phyloP scores from a whole-genome alignment of 2,329 filamentous ascomycete species.

The Ploettnerulaceae sp. region DNA sequence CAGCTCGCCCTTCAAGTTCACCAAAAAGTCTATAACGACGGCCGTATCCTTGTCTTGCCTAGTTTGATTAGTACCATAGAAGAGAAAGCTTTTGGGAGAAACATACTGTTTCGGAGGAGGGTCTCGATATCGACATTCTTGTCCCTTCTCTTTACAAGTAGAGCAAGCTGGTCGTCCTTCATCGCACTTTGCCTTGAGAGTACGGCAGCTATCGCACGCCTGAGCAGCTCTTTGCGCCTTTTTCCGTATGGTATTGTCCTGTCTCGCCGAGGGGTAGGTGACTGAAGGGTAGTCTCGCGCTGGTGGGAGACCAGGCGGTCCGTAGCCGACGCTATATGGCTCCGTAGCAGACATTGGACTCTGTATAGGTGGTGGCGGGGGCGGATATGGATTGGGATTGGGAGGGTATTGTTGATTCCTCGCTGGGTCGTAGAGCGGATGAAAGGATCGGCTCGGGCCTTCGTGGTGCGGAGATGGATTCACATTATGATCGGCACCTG shows the following conservation, averaged over 20 bases:
- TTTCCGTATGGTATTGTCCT: conserved; percentile 19
- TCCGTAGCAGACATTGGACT: conserved; percentile 30
- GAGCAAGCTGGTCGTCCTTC: conserved; percentile 73
- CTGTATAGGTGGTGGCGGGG: conserved; percentile 22
- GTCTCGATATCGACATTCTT: conserved; percentile 84
- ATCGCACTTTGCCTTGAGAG: conserved; percentile 87
- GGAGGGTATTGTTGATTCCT: conserved; percentile 16
- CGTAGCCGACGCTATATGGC: conserved; percentile 22
- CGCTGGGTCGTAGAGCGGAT: conserved; percentile 24
- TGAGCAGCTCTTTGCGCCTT: conserved; percentile 40
- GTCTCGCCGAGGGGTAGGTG: conserved; percentile 21
- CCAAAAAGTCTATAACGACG: conserved; percentile 51
- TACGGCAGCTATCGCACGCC: conserved; percentile 87
- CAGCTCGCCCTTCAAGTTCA: conserved; percentile 18
- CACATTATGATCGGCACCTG: conserved; percentile 28
- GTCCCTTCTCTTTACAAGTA: conserved; percentile 80
- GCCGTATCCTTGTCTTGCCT: conserved; percentile 51
- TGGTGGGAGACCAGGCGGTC: conserved; percentile 16
- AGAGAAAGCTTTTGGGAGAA: conserved; percentile 9
- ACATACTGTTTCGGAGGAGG: conserved; percentile 85
- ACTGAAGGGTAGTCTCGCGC: conserved; percentile 24
- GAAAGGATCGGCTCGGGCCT: conserved; percentile 19
- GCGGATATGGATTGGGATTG: conserved; percentile 2
- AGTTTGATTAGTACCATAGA: conserved; percentile 19
- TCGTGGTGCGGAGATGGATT: conserved; percentile 27